Base-by-base conservation (phyloP, 257 asterid species). In the Nyctanthes arbortristis region DNA sequence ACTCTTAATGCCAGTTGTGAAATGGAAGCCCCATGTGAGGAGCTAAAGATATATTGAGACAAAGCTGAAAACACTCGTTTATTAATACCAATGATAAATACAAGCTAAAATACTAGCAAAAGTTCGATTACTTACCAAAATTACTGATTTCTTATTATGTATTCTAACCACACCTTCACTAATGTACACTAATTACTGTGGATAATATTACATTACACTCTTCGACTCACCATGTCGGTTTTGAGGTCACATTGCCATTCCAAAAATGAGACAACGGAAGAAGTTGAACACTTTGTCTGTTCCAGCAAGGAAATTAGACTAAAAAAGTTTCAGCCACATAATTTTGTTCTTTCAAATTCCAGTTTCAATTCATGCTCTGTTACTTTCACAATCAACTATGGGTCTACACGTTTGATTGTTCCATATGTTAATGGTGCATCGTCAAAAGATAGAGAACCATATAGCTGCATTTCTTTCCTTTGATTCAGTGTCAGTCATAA, bases 321-420 rank as follows among this genome's bases (percentile, higher is more conserved):
- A 30, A 39, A n/a, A n/a, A n/a, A 32, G 59, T 18, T 67, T 47
- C 64, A 59, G 29, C 58, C 70, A 70, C 66, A n/a, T 28, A 36
- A 56, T 28, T 5, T 16, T 33, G 0, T 25, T 22, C 4, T 14
- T 0, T 29, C 35, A 59, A 28, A 54, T 35, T 71, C 61, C 14
- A 52, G 27, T 66, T 66, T 47, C 63, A 29, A 54, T 47, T 47
- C 49, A 6, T 36, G 30, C 47, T 54, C 55, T 65, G 28, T n/a
- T n/a, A n/a, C n/a, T n/a, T n/a, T n/a, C n/a, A n/a, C n/a, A n/a
- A n/a, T n/a, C n/a, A n/a, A n/a, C n/a, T n/a, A n/a, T n/a, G n/a
- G n/a, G n/a, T 67, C 32, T 65, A 29, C 62, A 59, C 27, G n/a
- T n/a, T n/a, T n/a, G n/a, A n/a, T 64, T 34, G 16, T 43, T 43